These are phyloP conservation scores for Diaporthe sp. DNA, from an alignment of 2,329 filamentous ascomycete genomes.

Conservation along the genomic window DNA sequence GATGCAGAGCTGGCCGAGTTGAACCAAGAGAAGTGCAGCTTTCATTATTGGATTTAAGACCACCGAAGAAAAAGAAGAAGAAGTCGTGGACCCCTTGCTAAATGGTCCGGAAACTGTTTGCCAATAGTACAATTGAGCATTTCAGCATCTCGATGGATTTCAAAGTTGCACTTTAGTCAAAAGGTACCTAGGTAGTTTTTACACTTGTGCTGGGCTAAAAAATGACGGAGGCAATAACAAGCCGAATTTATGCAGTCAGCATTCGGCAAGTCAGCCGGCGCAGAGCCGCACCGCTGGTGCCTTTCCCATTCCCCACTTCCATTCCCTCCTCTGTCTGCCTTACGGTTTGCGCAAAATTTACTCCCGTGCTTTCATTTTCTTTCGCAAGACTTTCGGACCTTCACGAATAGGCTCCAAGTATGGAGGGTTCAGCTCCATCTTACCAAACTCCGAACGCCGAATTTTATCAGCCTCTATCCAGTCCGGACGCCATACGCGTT, in stretches of 20 bases:
- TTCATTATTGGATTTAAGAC: no score
- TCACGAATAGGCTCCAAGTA: neutral
- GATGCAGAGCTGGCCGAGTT: no score
- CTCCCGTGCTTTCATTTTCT: neutral
- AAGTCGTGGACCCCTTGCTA: neutral
- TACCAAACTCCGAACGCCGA: neutral
- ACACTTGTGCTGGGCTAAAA: no score
- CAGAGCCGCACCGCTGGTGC: neutral
- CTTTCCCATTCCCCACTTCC: neutral
- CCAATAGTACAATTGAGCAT: neutral
- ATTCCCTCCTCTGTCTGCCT: neutral
- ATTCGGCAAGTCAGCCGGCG: neutral
- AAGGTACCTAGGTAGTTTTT: no score
- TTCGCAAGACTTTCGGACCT: neutral
- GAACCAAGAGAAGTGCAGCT: no score
- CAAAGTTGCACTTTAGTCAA: no score
- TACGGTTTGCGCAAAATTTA: neutral
- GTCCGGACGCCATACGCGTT: constrained; percentile 1
- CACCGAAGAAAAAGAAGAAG: neutral
- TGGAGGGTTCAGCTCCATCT: neutral
- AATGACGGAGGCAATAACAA: no score
- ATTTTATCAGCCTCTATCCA: neutral
- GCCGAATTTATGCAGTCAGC: neutral
- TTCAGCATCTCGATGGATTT: no score
- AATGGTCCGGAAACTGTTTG: neutral